Percentiles rank a stretch among this genome's conserved stretches.
These are phyloP conservation scores for Neonectria coccinea DNA, from an alignment of 2,329 filamentous ascomycete species.

Conservation along the genomic window DNA sequence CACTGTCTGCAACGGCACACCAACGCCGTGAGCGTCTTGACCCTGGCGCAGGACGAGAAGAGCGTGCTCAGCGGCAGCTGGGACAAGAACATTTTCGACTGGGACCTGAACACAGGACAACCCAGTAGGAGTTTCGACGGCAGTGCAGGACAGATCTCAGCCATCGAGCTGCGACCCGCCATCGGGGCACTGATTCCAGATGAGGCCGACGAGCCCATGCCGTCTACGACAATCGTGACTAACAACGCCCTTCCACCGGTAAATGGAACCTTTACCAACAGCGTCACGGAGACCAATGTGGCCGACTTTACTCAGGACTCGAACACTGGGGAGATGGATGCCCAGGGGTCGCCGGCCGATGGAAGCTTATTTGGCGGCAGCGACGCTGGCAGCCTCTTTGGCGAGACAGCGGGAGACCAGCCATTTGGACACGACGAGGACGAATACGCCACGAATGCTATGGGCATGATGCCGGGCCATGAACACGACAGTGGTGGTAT, in stretches of 20 bases:
- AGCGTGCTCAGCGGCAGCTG: conserved; percentile 92
- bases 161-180: conserved; percentile 85
- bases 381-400: conserved; percentile 86
- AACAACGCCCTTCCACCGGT: conserved; percentile 74
- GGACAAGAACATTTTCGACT: conserved; percentile 95
- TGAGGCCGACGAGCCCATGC: conserved; percentile 70
- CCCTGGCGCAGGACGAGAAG: conserved; percentile 84
- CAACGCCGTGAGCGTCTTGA: conserved; percentile 90
- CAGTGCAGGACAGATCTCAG: conserved; percentile 85
- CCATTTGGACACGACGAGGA: conserved; percentile 87
- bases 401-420: conserved; percentile 72
- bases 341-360: conserved; percentile 75
- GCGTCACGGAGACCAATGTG: conserved; percentile 33
- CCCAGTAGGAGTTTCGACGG: conserved; percentile 81
- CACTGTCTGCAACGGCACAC: conserved; percentile 84
- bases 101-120: conserved; percentile 91
- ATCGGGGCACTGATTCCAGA: conserved; percentile 81
- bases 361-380: conserved; percentile 86
- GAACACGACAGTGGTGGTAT: conserved; percentile 56
- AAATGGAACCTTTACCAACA: conserved; percentile 59
- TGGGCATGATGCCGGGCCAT: conserved; percentile 65
- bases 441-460: conserved; percentile 77
- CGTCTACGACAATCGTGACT: conserved; percentile 78
- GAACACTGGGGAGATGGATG: conserved; percentile 55
- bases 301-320: conserved; percentile 41